phyloP scores from a whole-genome alignment of 1,284 basidiomycete species.

The Anthracocystis setariae region DNA sequence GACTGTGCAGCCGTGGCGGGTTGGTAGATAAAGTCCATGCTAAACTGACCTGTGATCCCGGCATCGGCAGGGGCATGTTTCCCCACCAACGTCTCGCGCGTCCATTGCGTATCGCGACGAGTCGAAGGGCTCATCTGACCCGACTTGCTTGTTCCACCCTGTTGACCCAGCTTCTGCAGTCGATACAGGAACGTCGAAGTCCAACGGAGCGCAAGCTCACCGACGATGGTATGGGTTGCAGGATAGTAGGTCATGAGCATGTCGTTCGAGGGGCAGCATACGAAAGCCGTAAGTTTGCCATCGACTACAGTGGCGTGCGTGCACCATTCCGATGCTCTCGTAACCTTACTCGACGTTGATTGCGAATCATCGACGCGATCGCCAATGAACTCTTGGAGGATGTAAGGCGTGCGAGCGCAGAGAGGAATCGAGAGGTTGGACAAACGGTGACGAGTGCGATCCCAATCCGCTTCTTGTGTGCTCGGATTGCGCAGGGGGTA shows the following conservation, averaged over 20 bases:
- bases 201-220: conserved; percentile 67
- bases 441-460: conserved; percentile 35
- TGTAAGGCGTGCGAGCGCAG: conserved; percentile 53
- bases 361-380: conserved; percentile 48
- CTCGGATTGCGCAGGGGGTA: conserved; percentile 59
- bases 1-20: conserved; percentile 47
- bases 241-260: conserved; percentile 70
- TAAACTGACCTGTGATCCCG: conserved; percentile 69
- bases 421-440: conserved; percentile 49
- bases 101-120: conserved; percentile 19
- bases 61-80: conserved; percentile 19
- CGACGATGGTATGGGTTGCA: conserved; percentile 62
- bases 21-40: conserved; percentile 70
- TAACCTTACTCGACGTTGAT: neutral
- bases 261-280: conserved; percentile 70
- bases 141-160: neutral
- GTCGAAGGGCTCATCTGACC: neutral
- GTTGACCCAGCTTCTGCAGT: conserved; percentile 38
- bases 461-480: conserved; percentile 39
- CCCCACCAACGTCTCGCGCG: conserved; percentile 28
- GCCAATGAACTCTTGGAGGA: conserved; percentile 64
- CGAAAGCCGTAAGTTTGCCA: conserved; percentile 69
- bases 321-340: conserved; percentile 67
- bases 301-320: conserved; percentile 69
- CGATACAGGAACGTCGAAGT: conserved; percentile 66